A percentile compares a stretch with the other conserved stretches of the same genome.
Evolutionary conservation across 78 protist species (phyloP).

Genomic region (Polysphondylium violaceum): DNA sequence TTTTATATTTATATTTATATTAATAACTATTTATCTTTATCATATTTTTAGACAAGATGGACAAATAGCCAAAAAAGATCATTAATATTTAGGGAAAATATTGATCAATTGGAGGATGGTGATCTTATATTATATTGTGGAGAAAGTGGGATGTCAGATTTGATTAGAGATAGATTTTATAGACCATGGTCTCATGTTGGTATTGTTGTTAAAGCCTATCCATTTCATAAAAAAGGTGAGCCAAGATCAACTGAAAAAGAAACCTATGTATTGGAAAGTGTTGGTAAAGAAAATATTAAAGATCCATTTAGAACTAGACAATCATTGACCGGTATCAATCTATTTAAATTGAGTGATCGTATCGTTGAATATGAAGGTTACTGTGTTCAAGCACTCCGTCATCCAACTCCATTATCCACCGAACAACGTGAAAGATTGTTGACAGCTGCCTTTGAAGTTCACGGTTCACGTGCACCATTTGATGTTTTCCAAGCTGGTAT

Average conservation of each 20-base stretch:
- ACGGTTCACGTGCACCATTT: constrained; percentile 33
- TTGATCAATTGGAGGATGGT: constrained; percentile 38
- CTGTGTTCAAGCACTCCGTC: constrained; percentile 5
- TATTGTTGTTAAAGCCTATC: constrained; percentile 17
- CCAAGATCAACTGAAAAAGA: background rate
- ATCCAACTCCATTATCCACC: background rate
- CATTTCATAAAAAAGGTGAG: background rate
- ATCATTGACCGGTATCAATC: constrained; percentile 24
- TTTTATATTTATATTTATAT: too few relatives aligned
- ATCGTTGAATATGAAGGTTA: constrained; percentile 22
- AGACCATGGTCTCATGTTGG: constrained; percentile 61
- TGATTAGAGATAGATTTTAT: constrained; percentile 23
- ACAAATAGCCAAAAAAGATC: background rate
- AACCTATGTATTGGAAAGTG: constrained; percentile 32
- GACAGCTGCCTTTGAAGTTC: constrained; percentile 6
- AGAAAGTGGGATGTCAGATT: background rate
- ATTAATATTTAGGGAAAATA: background rate
- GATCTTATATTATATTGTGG: constrained; percentile 47
- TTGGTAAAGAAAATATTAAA: constrained; percentile 1
- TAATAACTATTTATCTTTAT: background rate
- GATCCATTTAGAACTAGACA: constrained; percentile 47
- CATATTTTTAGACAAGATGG: constrained; percentile 11
- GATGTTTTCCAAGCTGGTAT: constrained; percentile 37
- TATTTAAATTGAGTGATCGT: constrained; percentile 17
- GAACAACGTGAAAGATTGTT: constrained; percentile 15